These are phyloP conservation scores for Phlebiopsis flavidoalba DNA, from an alignment of 768 basidiomycete species.

Conservation along the genomic window DNA sequence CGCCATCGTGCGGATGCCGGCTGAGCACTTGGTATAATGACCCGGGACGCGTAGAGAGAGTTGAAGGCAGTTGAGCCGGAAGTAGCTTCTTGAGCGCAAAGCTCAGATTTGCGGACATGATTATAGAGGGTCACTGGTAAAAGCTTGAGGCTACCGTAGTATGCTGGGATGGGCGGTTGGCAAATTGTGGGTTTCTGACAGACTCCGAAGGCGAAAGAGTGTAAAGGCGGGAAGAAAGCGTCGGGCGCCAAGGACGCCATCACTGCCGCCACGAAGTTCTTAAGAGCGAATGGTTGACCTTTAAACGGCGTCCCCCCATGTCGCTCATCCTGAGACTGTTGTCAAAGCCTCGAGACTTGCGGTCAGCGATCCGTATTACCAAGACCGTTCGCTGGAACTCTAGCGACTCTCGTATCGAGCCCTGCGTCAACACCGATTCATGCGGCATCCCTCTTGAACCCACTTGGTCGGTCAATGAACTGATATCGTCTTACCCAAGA, in stretches of 20 bases:
- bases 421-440: conserved; percentile 36
- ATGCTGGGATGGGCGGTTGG: neutral
- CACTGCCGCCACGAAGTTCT: neutral
- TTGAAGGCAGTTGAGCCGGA: conserved; percentile 54
- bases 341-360: neutral
- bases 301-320: neutral
- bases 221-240: conserved; percentile 3
- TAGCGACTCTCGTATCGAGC: neutral
- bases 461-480: conserved; percentile 76
- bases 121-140: neutral
- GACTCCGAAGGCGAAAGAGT: neutral
- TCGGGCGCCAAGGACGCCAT: neutral
- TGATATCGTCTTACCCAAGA: conserved; percentile 72
- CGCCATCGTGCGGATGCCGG: conserved; percentile 58
- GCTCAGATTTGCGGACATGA: conserved; percentile 18
- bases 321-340: neutral
- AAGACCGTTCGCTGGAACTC: neutral
- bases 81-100: conserved; percentile 48
- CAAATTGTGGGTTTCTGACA: neutral
- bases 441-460: conserved; percentile 61
- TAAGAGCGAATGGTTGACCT: neutral
- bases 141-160: neutral
- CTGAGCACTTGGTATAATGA: conserved; percentile 73
- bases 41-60: conserved; percentile 50
- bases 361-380: neutral